Evolutionary conservation across 164 flowering plant species (phyloP).

Genomic region (Vitis rupestris): DNA sequence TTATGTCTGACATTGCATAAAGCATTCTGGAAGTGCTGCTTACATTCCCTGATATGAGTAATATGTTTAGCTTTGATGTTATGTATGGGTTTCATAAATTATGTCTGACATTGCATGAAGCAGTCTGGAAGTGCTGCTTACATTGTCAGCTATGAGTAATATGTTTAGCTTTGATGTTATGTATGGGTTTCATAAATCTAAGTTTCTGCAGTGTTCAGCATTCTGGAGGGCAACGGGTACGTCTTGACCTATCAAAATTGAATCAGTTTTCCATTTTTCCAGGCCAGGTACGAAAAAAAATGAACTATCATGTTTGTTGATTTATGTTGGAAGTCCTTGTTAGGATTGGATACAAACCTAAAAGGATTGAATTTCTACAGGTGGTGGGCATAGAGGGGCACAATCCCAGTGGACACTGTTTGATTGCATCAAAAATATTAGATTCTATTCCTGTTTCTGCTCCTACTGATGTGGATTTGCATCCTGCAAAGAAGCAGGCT

Average conservation of each 20-base stretch:
- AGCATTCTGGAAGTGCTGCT: neutral
- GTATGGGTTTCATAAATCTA: slow-evolving; percentile 3
- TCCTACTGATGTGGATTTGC: slow-evolving; percentile 34
- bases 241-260: slow-evolving; percentile 75
- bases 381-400: slow-evolving; percentile 86
- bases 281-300: slow-evolving; percentile 69
- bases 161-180: neutral
- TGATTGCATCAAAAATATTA: slow-evolving; percentile 71
- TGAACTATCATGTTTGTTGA: neutral
- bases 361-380: slow-evolving; percentile 34
- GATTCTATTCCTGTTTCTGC: slow-evolving; percentile 57
- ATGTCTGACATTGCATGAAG: neutral
- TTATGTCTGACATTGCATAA: neutral
- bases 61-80: neutral
- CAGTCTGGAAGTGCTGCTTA: neutral
- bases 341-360: neutral
- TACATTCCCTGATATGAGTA: neutral
- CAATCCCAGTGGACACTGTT: slow-evolving; percentile 97
- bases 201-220: slow-evolving; percentile 66
- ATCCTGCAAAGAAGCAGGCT: slow-evolving; percentile 78
- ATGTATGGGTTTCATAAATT: neutral
- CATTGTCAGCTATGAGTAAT: neutral
- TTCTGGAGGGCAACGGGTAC: slow-evolving; percentile 94
- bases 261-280: slow-evolving; percentile 83
- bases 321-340: neutral